These are phyloP conservation scores for Candida hungchunana DNA, from an alignment of 805 yeast species.

Conservation along the genomic window DNA sequence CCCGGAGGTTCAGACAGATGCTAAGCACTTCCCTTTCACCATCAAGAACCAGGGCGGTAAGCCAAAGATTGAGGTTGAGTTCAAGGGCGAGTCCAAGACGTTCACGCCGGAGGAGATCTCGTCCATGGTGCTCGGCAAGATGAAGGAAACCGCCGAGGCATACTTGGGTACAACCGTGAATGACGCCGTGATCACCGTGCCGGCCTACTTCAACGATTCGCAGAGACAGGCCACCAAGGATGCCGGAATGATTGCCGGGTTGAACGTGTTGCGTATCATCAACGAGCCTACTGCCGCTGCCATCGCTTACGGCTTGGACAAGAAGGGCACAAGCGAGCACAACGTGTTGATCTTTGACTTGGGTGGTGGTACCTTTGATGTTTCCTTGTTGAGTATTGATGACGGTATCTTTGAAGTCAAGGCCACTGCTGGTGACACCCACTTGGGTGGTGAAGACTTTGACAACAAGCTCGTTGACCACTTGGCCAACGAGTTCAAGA, in stretches of 20 bases:
- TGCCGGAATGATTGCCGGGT: slow-evolving; percentile 71
- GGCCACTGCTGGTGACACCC: slow-evolving; percentile 82
- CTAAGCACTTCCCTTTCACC: slow-evolving; percentile 87
- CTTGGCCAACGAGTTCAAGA: slow-evolving; percentile 93
- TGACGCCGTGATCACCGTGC: slow-evolving; percentile 80
- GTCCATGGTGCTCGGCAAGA: slow-evolving; percentile 86
- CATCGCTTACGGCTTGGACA: slow-evolving; percentile 70
- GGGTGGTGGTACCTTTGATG: slow-evolving; percentile 99
- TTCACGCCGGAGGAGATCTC: slow-evolving; percentile 95
- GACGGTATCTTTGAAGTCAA: slow-evolving; percentile 97
- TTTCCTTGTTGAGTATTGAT: slow-evolving; percentile 85
- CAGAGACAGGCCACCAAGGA: slow-evolving; percentile 78
- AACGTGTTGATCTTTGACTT: slow-evolving; percentile 82
- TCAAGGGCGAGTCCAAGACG: slow-evolving; percentile 76
- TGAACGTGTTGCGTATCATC: slow-evolving; percentile 67
- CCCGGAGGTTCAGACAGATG: slow-evolving; percentile 71
- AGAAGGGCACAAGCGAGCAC: slow-evolving; percentile 65
- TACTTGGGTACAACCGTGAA: slow-evolving; percentile 76
- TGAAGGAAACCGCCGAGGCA: slow-evolving; percentile 91
- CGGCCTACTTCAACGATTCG: slow-evolving; percentile 77
- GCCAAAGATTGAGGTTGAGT: slow-evolving; percentile 84
- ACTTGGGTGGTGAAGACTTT: slow-evolving; percentile 98
- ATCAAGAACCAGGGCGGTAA: slow-evolving; percentile 75
- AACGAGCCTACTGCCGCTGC: slow-evolving; percentile 89
- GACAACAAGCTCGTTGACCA: slow-evolving; percentile 94